Conservation (phyloP, 2,329 filamentous ascomycete species). For the Exophiala bonariae region DNA sequence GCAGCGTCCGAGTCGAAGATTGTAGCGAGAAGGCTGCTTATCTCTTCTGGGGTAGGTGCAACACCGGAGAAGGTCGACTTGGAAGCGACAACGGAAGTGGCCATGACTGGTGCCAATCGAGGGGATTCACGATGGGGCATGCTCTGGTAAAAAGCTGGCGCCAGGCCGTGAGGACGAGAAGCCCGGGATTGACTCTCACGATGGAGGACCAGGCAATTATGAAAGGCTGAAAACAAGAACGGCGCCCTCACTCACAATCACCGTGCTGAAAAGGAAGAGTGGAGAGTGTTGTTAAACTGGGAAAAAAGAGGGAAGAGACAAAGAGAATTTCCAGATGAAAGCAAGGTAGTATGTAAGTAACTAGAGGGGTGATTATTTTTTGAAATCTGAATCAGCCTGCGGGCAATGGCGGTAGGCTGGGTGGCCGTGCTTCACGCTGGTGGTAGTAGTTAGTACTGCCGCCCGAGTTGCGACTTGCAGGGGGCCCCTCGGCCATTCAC, state of each 20-base stretch:
- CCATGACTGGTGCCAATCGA: constrained; percentile 21
- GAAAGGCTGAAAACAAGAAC: background rate
- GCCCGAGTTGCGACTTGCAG: background rate
- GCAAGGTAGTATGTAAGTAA: background rate
- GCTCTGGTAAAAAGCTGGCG: background rate
- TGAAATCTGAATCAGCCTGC: constrained; percentile 20
- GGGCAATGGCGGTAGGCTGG: background rate
- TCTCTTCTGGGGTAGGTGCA: constrained; percentile 65
- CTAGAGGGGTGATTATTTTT: background rate
- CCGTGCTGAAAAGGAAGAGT: background rate
- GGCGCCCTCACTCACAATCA: background rate
- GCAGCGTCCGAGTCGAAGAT: constrained; percentile 71
- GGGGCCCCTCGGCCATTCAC: background rate
- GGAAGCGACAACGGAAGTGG: constrained; percentile 49
- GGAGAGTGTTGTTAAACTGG: background rate
- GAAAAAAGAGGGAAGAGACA: background rate
- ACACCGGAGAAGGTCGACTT: constrained; percentile 38
- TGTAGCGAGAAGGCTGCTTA: constrained; percentile 63
- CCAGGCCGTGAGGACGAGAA: background rate
- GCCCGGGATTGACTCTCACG: too few relatives aligned
- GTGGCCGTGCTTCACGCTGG: background rate
- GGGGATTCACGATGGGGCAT: constrained; percentile 26
- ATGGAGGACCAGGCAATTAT: background rate
- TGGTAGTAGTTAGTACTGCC: background rate
- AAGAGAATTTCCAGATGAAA: background rate